Evolutionary conservation across 257 asterid species (phyloP).

Genomic region (Rauvolfia tetraphylla): DNA sequence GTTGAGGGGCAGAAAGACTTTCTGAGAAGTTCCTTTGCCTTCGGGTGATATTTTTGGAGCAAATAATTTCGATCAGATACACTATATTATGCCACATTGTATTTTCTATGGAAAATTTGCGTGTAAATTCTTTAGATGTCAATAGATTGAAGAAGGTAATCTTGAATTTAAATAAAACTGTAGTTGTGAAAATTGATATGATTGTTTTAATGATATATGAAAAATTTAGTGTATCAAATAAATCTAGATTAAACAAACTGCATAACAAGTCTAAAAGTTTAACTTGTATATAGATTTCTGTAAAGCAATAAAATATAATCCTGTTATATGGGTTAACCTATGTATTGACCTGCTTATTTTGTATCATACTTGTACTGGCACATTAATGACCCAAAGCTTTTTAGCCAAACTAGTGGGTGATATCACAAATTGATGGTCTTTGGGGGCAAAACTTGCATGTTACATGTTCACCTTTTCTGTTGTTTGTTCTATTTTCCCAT

Average conservation of each 20-base stretch:
- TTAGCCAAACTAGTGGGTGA: neutral
- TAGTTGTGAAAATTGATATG: no score
- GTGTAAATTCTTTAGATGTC: neutral
- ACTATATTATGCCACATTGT: neutral
- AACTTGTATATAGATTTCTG: neutral
- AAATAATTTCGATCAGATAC: neutral
- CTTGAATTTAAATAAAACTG: neutral
- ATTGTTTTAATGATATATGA: neutral
- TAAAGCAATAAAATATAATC: neutral
- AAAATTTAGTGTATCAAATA: neutral
- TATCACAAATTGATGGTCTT: neutral
- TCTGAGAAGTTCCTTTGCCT: neutral
- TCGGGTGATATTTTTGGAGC: neutral
- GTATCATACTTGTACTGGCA: no score
- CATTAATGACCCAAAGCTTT: neutral
- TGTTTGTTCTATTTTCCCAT: neutral
- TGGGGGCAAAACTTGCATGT: neutral
- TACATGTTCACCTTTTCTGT: no score
- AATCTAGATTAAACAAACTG: no score
- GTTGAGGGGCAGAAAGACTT: neutral
- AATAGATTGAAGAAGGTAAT: neutral
- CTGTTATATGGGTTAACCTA: neutral
- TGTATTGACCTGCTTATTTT: no score
- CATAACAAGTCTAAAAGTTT: neutral
- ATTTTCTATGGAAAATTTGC: neutral